These are phyloP conservation scores for Centella asiatica DNA, from an alignment of 129 eudicot species.

Conservation along the genomic window DNA sequence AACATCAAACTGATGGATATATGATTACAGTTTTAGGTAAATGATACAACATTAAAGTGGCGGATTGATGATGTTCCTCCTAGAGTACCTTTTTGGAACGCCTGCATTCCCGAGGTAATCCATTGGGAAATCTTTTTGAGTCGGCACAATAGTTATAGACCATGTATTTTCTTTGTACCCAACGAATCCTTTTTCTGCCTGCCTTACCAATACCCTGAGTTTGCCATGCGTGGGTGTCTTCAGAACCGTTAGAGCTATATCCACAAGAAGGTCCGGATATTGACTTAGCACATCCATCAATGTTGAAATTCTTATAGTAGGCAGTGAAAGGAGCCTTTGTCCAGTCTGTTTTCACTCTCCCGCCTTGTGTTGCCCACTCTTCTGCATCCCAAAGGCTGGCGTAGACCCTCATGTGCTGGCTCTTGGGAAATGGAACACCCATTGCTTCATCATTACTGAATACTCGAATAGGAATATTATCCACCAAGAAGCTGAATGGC, in stretches of 20 bases:
- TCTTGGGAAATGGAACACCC: slow-evolving; percentile 20
- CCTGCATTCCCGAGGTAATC: not conserved
- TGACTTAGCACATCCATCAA: slow-evolving; percentile 4
- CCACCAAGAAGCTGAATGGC: slow-evolving; percentile 19
- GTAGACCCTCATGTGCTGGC: slow-evolving; percentile 15
- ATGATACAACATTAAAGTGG: too few species aligned
- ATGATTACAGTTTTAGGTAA: too few species aligned
- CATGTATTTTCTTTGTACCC: not conserved
- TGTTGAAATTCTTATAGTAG: not conserved
- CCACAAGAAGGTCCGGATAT: not conserved
- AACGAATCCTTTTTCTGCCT: not conserved
- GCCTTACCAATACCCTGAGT: not conserved
- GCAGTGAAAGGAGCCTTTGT: not conserved
- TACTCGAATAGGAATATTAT: slow-evolving; percentile 19
- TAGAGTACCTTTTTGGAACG: not conserved
- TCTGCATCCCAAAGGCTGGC: slow-evolving; percentile 23
- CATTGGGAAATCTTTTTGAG: too few species aligned
- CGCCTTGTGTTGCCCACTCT: slow-evolving; percentile 3
- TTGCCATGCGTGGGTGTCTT: not conserved
- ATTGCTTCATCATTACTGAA: slow-evolving; percentile 6
- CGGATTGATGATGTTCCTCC: too few species aligned
- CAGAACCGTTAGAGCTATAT: not conserved
- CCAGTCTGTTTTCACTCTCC: not conserved
- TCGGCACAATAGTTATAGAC: too few species aligned
- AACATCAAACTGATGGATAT: too few species aligned